Evolutionary conservation across 2,329 filamentous ascomycete genomes (phyloP), one percentile per base, ranked within the genome.

Genomic region (Aspergillus pseudoglaucus): DNA sequence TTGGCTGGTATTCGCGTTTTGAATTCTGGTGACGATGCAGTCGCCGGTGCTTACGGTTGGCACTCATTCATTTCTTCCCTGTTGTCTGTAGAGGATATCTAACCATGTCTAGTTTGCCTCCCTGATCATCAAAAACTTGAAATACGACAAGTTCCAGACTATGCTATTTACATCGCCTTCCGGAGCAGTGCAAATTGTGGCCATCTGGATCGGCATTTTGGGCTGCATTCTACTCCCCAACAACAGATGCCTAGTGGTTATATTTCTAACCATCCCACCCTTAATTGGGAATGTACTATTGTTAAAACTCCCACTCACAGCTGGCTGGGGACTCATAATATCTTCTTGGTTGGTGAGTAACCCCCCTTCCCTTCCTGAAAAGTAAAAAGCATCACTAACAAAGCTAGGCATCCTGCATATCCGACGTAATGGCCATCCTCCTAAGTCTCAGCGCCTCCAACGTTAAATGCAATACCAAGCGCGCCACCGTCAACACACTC

Each of bases 391-490:
- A 20, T 20, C 4, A 3, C 20, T 20, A 3, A 20, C 3, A 20
- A 20, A 3, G 20, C 22, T 18, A 68, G 60, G 64, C 71, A 22
- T 73, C 71, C 1, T 71, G 69, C 46, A 74, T 75, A 48, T 70
- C 70, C 7, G 62, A 68, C 23, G 57, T 64, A 27, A 70, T 68
- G 68, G 69, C 67, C 3, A 68, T 74, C 18, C 63, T 74, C 1
- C 63, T 76, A 7, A 70, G 65, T 1, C 64, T 77, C 1, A 66
- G 63, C 1, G 73, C 74, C 0, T 77, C 74, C 3, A 78, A 78
- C 47, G 67, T 77, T 22, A 74, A 75, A 45, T 75, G 76, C 0
- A 78, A 78, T 55, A 78, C 75, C 1, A 78, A 78, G 54, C 69
- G 71, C 3, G 63, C 73, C 7, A 62, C 73, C 3, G 69, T 75